These are phyloP conservation scores for Sarcodon sp. DNA, from an alignment of 768 basidiomycete genomes.

Conservation along the genomic window DNA sequence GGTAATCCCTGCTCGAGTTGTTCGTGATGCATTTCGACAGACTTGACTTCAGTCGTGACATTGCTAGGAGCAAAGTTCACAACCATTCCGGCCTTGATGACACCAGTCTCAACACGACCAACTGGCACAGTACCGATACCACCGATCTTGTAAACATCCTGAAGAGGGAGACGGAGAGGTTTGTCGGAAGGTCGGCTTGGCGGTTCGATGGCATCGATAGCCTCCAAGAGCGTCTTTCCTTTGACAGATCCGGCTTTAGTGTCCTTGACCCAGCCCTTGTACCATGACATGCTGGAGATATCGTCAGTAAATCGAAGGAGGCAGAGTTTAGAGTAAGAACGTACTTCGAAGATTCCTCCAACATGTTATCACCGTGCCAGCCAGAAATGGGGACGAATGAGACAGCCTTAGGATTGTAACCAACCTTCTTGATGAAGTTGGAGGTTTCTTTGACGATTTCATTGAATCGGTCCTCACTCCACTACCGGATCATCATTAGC, in stretches of 20 bases:
- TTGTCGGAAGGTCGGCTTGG: constrained; percentile 96
- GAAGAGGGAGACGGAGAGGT: constrained; percentile 99
- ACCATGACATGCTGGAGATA: constrained; percentile 84
- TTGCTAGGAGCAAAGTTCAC: constrained; percentile 94
- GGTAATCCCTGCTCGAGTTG: constrained; percentile 90
- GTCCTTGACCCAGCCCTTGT: constrained; percentile 99
- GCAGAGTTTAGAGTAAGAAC: constrained; percentile 13
- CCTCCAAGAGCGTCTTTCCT: constrained; percentile 99
- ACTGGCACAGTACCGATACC: constrained; percentile 99
- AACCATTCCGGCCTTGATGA: constrained; percentile 99
- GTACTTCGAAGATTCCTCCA: constrained; percentile 94
- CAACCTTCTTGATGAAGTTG: constrained; percentile 98
- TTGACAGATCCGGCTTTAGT: constrained; percentile 85
- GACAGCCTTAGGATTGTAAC: constrained; percentile 98
- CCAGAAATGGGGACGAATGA: constrained; percentile 99
- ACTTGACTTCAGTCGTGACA: constrained; percentile 99
- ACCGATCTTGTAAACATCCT: constrained; percentile 99
- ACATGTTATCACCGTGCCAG: constrained; percentile 99
- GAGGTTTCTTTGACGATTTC: constrained; percentile 99
- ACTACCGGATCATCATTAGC: constrained; percentile 33
- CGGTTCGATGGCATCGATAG: constrained; percentile 99
- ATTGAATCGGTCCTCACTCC: constrained; percentile 99
- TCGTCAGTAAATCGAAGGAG: constrained; percentile 3
- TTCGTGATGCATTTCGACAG: constrained; percentile 99
- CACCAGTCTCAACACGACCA: constrained; percentile 99